phyloP scores from a whole-genome alignment of 257 asterid species.

The Scutellaria minor region DNA sequence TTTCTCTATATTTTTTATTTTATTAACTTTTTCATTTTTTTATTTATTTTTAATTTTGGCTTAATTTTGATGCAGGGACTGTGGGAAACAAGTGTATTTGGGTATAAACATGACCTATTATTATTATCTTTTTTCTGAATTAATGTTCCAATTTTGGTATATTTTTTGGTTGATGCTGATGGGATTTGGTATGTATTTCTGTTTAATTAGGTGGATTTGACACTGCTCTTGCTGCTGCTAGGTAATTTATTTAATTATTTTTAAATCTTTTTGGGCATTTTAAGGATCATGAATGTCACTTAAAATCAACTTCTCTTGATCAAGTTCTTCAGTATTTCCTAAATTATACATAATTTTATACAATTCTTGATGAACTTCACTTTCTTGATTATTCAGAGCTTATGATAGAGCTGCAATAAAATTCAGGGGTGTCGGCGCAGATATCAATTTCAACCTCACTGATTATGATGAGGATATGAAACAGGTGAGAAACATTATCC shows the following conservation, averaged over 20 bases:
- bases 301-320: background rate
- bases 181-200: slow-evolving; percentile 4
- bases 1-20: background rate
- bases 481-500: slow-evolving; percentile 35
- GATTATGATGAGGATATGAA: slow-evolving; percentile 59
- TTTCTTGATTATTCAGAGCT: slow-evolving; percentile 43
- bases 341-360: background rate
- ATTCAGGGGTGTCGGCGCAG: slow-evolving; percentile 57
- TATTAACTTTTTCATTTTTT: background rate
- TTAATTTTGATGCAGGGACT: slow-evolving; percentile 54
- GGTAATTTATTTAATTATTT: slow-evolving; percentile 42
- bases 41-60: background rate
- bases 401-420: slow-evolving; percentile 61
- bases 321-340: background rate
- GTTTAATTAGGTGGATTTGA: slow-evolving; percentile 79
- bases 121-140: too few species aligned
- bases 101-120: slow-evolving; percentile 41
- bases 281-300: background rate
- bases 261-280: background rate
- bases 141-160: background rate
- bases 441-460: slow-evolving; percentile 48
- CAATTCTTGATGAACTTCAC: background rate
- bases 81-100: slow-evolving; percentile 76
- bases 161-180: slow-evolving; percentile 14
- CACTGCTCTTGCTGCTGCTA: slow-evolving; percentile 86